A percentile compares a stretch with the other conserved stretches of the same genome.
Evolutionary conservation across 2,329 filamentous ascomycete species (phyloP).

Genomic region (Phoma herbarum): DNA sequence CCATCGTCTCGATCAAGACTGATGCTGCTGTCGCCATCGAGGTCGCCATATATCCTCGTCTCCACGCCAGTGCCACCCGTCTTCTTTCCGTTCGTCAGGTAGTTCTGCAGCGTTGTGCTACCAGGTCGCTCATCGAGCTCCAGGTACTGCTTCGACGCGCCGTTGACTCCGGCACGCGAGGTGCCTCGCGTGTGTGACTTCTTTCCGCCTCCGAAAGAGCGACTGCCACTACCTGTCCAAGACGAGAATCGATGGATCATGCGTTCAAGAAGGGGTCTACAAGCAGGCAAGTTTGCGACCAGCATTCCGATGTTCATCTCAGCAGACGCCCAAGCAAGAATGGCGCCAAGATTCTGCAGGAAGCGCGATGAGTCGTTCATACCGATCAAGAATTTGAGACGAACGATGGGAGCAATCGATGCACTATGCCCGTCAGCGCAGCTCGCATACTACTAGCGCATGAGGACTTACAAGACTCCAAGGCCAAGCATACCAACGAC

Average conservation of each 20-base stretch:
- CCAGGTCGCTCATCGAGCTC: slow-evolving; percentile 20
- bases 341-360: slow-evolving; percentile 22
- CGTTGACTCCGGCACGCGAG: slow-evolving; percentile 3
- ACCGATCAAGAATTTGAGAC: slow-evolving; percentile 23
- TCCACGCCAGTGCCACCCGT: slow-evolving; percentile 16
- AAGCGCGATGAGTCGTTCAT: slow-evolving; percentile 22
- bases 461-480: slow-evolving; percentile 15
- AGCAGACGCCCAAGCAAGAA: slow-evolving; percentile 22
- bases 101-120: slow-evolving; percentile 17
- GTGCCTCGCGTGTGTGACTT: slow-evolving; percentile 11
- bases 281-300: slow-evolving; percentile 25
- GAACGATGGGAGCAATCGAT: slow-evolving; percentile 26
- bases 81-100: slow-evolving; percentile 10
- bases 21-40: slow-evolving; percentile 15
- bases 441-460: too few relatives aligned
- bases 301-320: slow-evolving; percentile 29
- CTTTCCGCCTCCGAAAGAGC: slow-evolving; percentile 7
- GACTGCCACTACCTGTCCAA: slow-evolving; percentile 18
- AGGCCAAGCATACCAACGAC: slow-evolving; percentile 46
- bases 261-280: slow-evolving; percentile 22
- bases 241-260: slow-evolving; percentile 18
- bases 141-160: slow-evolving; percentile 17
- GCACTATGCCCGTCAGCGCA: slow-evolving; percentile 11
- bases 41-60: slow-evolving; percentile 24
- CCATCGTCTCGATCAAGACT: slow-evolving; percentile 21